Evolutionary conservation across 2,329 filamentous ascomycete genomes (phyloP), one percentile per base, ranked within the genome.

Genomic region (Pseudomassariella vexata): DNA sequence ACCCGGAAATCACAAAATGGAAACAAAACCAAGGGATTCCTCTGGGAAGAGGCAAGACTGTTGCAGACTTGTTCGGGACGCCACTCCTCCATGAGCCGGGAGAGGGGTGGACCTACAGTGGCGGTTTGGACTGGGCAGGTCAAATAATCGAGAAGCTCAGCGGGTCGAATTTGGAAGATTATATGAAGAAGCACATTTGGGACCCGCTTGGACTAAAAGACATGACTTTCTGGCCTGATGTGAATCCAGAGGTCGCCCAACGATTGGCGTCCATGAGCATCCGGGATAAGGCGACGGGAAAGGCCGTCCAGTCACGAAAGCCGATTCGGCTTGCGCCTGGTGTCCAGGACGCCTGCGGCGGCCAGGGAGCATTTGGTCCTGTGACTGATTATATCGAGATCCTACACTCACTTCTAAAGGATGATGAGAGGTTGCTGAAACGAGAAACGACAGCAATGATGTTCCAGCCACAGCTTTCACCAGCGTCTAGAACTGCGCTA

Each of bases 391-490:
- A 66, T 36, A 38, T 65, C 31, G 59, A 59, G 21, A 46, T 76
- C 5, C 44, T 70, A 3, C 52, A 51, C 3, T 69, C 66, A 2
- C 45, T 77, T 2, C 53, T 74, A 0, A 47, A 50, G 2, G 62
- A 73, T 27, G 70, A 76, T 32, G 64, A 61, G 4, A 64, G 58
- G 24, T 40, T 76, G 0, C 56, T 77, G 6, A 56, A 49, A 14
- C 50, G 54, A 0, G 48, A 48, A 4, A 68, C 60, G 0, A 56
- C 65, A 0, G 53, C 62, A 1, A 42, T 55, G 25, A 59, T 76
- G 50, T 74, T 73, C 41, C 43, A 52, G 32, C 57, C 69, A 0
- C 70, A 70, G 26, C 58, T 76, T 0, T 50, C 40, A 4, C 44
- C 25, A 24, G 40, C 9, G 40, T 42, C 21, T 24, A 46, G 28